Evolutionary conservation across 2,329 filamentous ascomycete genomes (phyloP), one percentile per base, ranked within the genome.

Genomic region (Graphilbum sp.): DNA sequence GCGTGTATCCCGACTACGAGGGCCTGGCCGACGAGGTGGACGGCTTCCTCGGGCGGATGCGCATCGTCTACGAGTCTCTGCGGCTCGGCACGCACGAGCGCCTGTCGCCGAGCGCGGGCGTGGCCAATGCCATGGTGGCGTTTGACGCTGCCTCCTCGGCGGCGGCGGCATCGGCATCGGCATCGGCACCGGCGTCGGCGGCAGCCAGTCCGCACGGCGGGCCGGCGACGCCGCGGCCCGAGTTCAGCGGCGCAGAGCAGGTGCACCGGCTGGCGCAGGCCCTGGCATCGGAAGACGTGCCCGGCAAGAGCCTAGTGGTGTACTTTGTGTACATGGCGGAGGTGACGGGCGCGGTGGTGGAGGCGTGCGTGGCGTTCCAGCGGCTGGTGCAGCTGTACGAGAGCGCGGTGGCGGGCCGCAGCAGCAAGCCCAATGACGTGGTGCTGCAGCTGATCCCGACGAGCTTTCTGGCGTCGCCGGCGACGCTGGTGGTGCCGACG

Each of bases 401-500:
- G 43, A 62, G 56, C 42, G 52, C 59, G 8, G 49, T 35, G n/a
- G 36, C 41, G 13, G 34, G 39, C 32, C 40, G 41, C 35, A 37
- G 58, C 41, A 51, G 63, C 38, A 53, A 62, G 4, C 50, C 59
- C 18, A 76, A 73, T 39, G 80, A 88, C 40, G 52, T 90, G n/a
- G 76, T 85, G 4, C 60, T 92, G 16, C 84, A 92, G 50, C 65
- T 92, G 2, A 60, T 92, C 2, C 78, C 84, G 0, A 64, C 77
- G 15, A 69, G 73, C 40, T 62, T 75, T n/a, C 56, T 90, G 9
- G 73, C 77, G 8, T 78, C 75, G 1, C 62, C 72, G 4, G 67
- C 69, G 2, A 66, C 66, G 2, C 57, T 86, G 13, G 67, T 76
- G 1, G 64, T 81, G n/a, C 69, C 75, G 2, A 63, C 70, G 2